A percentile compares a stretch with the other conserved stretches of the same genome.
Evolutionary conservation across 257 asterid genomes (phyloP).

Genomic region (Jasminum sambac): DNA sequence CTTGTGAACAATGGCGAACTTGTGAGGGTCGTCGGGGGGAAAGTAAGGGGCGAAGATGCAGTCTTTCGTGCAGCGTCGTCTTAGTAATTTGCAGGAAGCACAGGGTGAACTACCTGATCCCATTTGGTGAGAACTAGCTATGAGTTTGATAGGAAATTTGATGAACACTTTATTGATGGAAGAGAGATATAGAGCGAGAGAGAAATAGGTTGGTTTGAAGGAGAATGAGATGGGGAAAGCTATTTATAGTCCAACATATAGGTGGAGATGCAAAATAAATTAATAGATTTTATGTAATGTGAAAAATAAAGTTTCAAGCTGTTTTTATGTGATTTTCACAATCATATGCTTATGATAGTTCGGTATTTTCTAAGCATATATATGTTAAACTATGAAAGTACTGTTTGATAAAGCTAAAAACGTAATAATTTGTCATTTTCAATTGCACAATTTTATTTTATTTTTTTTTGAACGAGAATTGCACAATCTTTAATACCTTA

Average conservation of each 20-base stretch:
- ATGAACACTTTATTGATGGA: background rate
- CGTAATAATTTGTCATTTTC: no score
- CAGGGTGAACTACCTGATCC: constrained; percentile 86
- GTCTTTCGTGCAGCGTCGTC: constrained; percentile 92
- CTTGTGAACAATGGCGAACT: constrained; percentile 96
- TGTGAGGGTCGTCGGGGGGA: constrained; percentile 94
- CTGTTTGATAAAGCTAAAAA: no score
- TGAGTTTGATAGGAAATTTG: background rate
- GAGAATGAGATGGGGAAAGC: constrained; percentile 31
- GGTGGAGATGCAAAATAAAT: constrained; percentile 8
- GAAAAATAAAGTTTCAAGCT: background rate
- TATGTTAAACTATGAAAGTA: no score
- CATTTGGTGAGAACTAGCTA: constrained; percentile 18
- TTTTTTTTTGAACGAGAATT: no score
- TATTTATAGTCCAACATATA: constrained; percentile 28
- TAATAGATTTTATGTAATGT: constrained; percentile 16
- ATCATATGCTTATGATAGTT: no score
- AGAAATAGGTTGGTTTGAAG: constrained; percentile 24
- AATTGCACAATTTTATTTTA: no score
- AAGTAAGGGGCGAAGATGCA: constrained; percentile 88
- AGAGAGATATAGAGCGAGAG: background rate
- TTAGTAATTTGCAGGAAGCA: constrained; percentile 82
- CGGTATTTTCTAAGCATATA: no score
- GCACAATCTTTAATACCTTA: no score
- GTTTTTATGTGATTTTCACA: background rate